phyloP scores from a whole-genome alignment of 2,329 filamentous ascomycete species.

The Claviceps purpurea region DNA sequence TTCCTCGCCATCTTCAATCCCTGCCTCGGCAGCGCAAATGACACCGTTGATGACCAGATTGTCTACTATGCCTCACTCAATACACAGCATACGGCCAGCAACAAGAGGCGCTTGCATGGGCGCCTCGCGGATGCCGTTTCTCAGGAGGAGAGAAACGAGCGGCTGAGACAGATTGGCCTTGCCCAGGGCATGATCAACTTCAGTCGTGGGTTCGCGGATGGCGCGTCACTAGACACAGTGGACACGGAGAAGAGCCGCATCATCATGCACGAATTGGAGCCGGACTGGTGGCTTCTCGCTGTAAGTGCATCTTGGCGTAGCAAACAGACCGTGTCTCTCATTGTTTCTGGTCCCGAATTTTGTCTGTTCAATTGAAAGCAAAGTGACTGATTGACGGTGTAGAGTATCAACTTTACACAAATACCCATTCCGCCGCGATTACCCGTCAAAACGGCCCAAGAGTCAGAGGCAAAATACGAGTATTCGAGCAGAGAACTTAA shows the following conservation, averaged over 20 bases:
- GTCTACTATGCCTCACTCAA: constrained; percentile 75
- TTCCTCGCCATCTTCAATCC: constrained; percentile 96
- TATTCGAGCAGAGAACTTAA: constrained; percentile 88
- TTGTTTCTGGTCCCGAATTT: background rate
- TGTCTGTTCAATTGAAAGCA: background rate
- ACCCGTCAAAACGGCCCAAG: constrained; percentile 23
- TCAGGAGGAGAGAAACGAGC: constrained; percentile 66
- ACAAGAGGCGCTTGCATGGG: constrained; percentile 27
- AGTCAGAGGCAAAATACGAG: constrained; percentile 41
- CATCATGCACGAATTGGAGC: constrained; percentile 74
- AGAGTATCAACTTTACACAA: constrained; percentile 62
- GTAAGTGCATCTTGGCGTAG: constrained; percentile 35
- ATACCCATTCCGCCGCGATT: constrained; percentile 46
- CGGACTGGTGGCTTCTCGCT: constrained; percentile 89
- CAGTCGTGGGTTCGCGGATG: constrained; percentile 72
- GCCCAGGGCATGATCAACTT: constrained; percentile 96
- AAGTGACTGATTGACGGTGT: background rate
- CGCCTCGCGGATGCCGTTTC: constrained; percentile 31
- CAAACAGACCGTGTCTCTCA: background rate
- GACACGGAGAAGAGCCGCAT: constrained; percentile 85
- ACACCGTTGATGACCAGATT: constrained; percentile 62
- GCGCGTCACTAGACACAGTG: constrained; percentile 64
- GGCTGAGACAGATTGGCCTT: constrained; percentile 81
- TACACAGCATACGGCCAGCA: constrained; percentile 24
- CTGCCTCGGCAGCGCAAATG: constrained; percentile 48